Conservation (phyloP, 176 grass and related monocot genomes). For the Oryza officinalis region DNA sequence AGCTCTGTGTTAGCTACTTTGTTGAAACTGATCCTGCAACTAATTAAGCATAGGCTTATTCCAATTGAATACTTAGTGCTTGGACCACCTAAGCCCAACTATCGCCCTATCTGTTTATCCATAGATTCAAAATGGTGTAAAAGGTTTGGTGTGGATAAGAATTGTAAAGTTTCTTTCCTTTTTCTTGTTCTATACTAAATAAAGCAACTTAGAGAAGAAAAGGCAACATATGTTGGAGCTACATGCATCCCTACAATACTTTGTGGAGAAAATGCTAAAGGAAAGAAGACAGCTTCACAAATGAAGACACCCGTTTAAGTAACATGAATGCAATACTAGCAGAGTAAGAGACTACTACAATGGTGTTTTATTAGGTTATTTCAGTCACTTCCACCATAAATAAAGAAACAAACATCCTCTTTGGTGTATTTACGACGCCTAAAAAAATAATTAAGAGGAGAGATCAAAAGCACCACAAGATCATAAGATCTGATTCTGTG, state of each 20-base stretch:
- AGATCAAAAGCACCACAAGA: conserved; percentile 3
- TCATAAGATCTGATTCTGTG: neutral
- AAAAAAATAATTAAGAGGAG: neutral
- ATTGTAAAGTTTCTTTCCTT: conserved; percentile 27
- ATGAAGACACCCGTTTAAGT: neutral
- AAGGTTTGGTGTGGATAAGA: conserved; percentile 40
- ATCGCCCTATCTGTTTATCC: conserved; percentile 35
- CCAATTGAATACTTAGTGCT: conserved; percentile 53
- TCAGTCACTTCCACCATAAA: neutral
- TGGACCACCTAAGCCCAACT: conserved; percentile 33
- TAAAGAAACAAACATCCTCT: neutral
- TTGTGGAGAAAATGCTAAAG: neutral
- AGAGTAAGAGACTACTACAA: conserved; percentile 1
- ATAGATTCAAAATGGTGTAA: conserved; percentile 24
- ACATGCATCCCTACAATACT: neutral
- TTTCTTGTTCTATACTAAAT: neutral
- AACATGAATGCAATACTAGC: neutral
- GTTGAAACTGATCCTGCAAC: conserved; percentile 28
- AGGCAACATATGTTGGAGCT: conserved; percentile 11
- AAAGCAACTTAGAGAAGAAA: neutral
- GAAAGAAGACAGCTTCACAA: neutral
- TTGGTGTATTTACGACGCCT: neutral
- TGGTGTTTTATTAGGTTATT: neutral
- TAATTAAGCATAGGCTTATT: conserved; percentile 39
- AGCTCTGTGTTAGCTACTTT: conserved; percentile 5